phyloP scores from a whole-genome alignment of 2,329 filamentous ascomycete species.

The Ustulina deusta region DNA sequence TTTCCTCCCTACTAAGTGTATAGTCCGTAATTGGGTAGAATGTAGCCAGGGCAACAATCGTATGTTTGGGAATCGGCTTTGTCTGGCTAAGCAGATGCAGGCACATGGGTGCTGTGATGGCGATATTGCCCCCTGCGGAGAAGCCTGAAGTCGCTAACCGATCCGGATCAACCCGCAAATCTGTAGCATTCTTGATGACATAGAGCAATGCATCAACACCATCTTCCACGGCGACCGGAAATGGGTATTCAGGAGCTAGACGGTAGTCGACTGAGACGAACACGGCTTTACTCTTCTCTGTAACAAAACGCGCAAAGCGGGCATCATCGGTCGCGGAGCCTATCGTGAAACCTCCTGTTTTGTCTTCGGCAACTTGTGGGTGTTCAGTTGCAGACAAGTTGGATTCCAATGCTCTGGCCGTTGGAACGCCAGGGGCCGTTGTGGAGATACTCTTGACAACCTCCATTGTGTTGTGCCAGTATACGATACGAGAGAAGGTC shows the following conservation, averaged over 20 bases:
- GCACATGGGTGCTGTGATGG: constrained; percentile 58
- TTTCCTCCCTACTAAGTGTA: constrained; percentile 66
- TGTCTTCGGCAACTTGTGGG: constrained; percentile 44
- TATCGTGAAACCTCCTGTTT: constrained; percentile 67
- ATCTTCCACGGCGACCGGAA: constrained; percentile 74
- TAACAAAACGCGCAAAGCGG: constrained; percentile 67
- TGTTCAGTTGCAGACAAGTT: constrained; percentile 37
- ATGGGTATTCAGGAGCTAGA: constrained; percentile 73
- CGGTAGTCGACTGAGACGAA: constrained; percentile 76
- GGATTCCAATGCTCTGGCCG: constrained; percentile 18
- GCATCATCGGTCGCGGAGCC: constrained; percentile 73
- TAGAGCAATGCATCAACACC: constrained; percentile 73
- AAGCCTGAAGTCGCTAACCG: constrained; percentile 72
- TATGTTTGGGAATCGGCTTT: constrained; percentile 54
- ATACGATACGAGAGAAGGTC: background rate
- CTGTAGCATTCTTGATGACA: constrained; percentile 65
- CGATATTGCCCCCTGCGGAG: constrained; percentile 70
- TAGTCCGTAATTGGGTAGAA: constrained; percentile 75
- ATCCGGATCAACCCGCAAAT: constrained; percentile 68
- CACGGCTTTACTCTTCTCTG: constrained; percentile 65
- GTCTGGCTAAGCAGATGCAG: constrained; percentile 49
- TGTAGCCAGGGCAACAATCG: constrained; percentile 65
- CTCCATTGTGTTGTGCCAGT: constrained; percentile 39
- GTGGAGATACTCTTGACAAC: constrained; percentile 32
- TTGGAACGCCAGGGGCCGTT: constrained; percentile 10